Conservation (phyloP, 2,329 filamentous ascomycete species). For the Colletotrichum sansevieriae region DNA sequence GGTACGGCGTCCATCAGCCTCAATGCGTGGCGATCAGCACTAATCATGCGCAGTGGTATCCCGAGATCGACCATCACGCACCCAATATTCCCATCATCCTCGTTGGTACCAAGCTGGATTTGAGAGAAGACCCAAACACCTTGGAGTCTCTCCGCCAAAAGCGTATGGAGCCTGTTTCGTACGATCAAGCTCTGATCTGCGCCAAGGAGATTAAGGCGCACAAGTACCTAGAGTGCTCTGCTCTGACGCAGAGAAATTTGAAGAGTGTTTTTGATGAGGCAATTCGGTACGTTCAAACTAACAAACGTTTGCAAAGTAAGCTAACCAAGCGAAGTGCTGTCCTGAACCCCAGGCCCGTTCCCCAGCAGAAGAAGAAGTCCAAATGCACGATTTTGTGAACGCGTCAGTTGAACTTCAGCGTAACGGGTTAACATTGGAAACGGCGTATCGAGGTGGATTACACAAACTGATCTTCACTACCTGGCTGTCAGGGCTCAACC, state of each 20-base stretch:
- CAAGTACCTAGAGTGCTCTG: conserved; percentile 98
- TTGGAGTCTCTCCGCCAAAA: conserved; percentile 86
- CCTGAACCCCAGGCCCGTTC: conserved; percentile 74
- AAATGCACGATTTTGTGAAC: conserved; percentile 79
- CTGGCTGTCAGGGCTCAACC: conserved; percentile 28
- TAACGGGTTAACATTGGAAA: conserved; percentile 35
- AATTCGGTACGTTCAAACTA: conserved; percentile 78
- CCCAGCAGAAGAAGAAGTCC: conserved; percentile 70
- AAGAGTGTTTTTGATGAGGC: conserved; percentile 99
- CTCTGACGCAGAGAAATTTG: conserved; percentile 93
- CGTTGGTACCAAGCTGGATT: conserved; percentile 95
- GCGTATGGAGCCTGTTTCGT: conserved; percentile 97
- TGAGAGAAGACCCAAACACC: conserved; percentile 89
- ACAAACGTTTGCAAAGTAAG: conserved; percentile 43
- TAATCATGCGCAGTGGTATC: conserved; percentile 79
- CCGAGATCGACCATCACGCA: conserved; percentile 97
- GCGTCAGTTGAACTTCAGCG: conserved; percentile 27
- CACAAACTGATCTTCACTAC: conserved; percentile 20
- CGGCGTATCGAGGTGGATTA: conserved; percentile 34
- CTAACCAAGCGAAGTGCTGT: conserved; percentile 69
- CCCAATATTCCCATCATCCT: conserved; percentile 96
- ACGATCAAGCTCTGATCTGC: conserved; percentile 88
- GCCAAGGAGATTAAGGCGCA: conserved; percentile 95
- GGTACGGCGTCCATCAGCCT: conserved; percentile 65
- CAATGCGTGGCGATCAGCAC: conserved; percentile 18